A percentile compares a stretch with the other conserved stretches of the same genome.
These are phyloP conservation scores for Eustoma russellianum DNA, from an alignment of 257 asterid genomes.

Conservation along the genomic window DNA sequence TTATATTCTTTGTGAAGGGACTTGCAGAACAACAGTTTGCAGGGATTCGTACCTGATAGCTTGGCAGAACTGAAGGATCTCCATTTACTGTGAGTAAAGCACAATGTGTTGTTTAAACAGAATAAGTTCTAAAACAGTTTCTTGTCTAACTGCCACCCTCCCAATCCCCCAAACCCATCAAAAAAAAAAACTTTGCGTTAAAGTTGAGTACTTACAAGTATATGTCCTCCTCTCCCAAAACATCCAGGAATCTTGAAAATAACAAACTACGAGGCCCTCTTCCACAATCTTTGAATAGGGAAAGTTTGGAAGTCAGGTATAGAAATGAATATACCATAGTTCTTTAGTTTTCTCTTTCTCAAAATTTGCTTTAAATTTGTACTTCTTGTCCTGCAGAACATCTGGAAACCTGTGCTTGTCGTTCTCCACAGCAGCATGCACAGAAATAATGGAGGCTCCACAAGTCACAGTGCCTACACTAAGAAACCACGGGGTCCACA, in stretches of 20 bases:
- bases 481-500: constrained; percentile 38
- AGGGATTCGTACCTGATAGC: constrained; percentile 67
- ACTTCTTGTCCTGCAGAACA: constrained; percentile 35
- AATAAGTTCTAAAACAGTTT: not conserved
- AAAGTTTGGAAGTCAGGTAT: constrained; percentile 67
- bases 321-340: not conserved
- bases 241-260: constrained; percentile 69
- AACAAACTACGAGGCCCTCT: constrained; percentile 85
- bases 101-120: not conserved
- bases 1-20: constrained; percentile 41
- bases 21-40: constrained; percentile 73
- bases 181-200: no score
- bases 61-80: constrained; percentile 69
- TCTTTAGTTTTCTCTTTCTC: constrained; percentile 2
- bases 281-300: constrained; percentile 69
- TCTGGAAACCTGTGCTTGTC: constrained; percentile 82
- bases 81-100: constrained; percentile 57
- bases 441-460: constrained; percentile 54
- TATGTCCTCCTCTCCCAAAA: constrained; percentile 8
- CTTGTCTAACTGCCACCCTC: not conserved
- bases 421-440: constrained; percentile 55
- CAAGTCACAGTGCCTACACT: constrained; percentile 66
- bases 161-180: no score
- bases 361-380: not conserved
- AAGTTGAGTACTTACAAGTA: not conserved